Evolutionary conservation across 1,139 yeast genomes (phyloP), one percentile per base, ranked within the genome.

Genomic region (Yamadazyma dendronema): DNA sequence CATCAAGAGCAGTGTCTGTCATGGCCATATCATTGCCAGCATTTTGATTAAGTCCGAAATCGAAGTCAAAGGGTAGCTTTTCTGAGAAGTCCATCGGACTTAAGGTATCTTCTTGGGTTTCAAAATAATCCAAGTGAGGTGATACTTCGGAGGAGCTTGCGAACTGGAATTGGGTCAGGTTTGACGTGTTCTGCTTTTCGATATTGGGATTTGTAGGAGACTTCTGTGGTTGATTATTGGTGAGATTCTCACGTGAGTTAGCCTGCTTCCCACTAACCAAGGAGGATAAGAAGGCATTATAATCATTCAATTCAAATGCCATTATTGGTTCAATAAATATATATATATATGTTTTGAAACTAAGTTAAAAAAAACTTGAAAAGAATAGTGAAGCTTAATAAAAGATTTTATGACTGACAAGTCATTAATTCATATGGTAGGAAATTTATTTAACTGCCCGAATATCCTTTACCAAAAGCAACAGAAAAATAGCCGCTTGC

Each of bases 251-350:
- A 4, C 14, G 11, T 6, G 31, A 11, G n/a, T 19, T 10, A 8
- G 16, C 9, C 9, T 8, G n/a, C n/a, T 12, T 15, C 6, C 11
- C 24, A 16, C 61, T 66, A 35, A 49, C 59, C 35, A 62, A 46
- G 4, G 65, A 56, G 5, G 58, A 48, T 40, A 62, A 46, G 37
- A 57, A 64, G 7, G 62, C 57, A 44, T 60, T 59, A 39, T 62
- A 63, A 40, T 63, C 67, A 44, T 61, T 58, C 34, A 61, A 37
- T 36, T 49, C 59, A 42, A 58, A 62, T 28, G 65, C 50, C 70
- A 62, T 62, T 24, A 9, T 24, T 19, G 22, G 22, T 19, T 7
- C 9, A 19, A 19, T 7, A n/a, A n/a, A 24, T 40, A 11, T 7
- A 5, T 3, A 3, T 15, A 15, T 17, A 9, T 17, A 22, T 17